Conservation (phyloP, 768 basidiomycete species). For the Termitomyces sp. region DNA sequence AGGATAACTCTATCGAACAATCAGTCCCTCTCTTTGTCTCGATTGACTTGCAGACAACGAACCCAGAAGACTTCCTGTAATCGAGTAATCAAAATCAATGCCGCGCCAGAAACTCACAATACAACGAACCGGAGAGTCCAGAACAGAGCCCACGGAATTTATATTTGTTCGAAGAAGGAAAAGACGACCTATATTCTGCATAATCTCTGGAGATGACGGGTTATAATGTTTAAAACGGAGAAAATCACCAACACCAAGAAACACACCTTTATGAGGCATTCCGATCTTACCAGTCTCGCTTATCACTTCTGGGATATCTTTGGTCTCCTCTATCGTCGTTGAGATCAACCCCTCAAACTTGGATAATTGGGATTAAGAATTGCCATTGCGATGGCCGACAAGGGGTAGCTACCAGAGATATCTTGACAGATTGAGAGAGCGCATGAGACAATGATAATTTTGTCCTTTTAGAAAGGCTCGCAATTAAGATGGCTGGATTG, state of each 20-base stretch:
- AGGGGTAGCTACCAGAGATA: constrained; percentile 61
- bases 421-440: constrained; percentile 94
- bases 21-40: background rate
- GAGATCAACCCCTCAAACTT: constrained; percentile 93
- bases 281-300: constrained; percentile 94
- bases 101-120: background rate
- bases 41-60: constrained; percentile 18
- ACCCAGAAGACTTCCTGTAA: constrained; percentile 92
- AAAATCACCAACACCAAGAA: constrained; percentile 3
- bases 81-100: background rate
- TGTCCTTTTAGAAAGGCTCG: constrained; percentile 54
- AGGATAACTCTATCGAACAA: constrained; percentile 66
- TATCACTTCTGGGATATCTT: constrained; percentile 90
- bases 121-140: constrained; percentile 75
- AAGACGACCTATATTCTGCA: constrained; percentile 94
- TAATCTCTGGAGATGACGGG: constrained; percentile 59
- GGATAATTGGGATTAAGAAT: background rate
- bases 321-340: constrained; percentile 91
- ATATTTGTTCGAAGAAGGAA: constrained; percentile 93
- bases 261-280: constrained; percentile 72
- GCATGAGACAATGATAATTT: constrained; percentile 94
- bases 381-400: background rate
- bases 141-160: constrained; percentile 92
- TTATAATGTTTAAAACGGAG: constrained; percentile 2
- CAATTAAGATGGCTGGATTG: background rate